Evolutionary conservation across 2,329 filamentous ascomycete species (phyloP), one percentile per base, ranked within the genome.

Genomic region (Aspergillus texensis): DNA sequence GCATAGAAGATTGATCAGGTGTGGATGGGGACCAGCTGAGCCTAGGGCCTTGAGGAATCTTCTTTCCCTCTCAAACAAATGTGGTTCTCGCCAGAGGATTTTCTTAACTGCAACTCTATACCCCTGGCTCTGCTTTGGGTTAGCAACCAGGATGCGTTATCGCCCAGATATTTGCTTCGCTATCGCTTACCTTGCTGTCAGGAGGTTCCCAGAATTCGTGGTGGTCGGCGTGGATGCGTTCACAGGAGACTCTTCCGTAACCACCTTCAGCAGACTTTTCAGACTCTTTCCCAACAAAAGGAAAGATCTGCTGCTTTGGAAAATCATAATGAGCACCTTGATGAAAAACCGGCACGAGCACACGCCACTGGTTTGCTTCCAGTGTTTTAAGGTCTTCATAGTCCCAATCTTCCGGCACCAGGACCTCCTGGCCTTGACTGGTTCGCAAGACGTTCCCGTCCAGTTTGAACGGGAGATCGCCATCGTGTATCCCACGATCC

Each of bases 1-100:
- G 16, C 70, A 74, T 5, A 75, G 54, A 2, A 77, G 69, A 21
- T 70, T 67, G 26, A 76, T 70, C 1, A 77, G 54, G 61, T 76
- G 68, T 1, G 60, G 58, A 57, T 65, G 60, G 21, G 39, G 6
- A 2, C 36, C 34, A 14, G 26, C 24, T 6, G 26, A 30, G 8
- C 30, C 30, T 24, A 62, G 21, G 1, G 30, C 19, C 8, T 39
- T 24, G 3, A 57, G 59, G 28, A 53, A 57, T 16, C 24, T 6
- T 14, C 46, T 45, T 28, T 64, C 62, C 16, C 21, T 14, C 16
- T 28, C 34, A n/a, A 64, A 64, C 11, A 39, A 36, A 9, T 24
- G 34, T 12, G n/a, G 24, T 9, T 58, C n/a, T 19, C 14, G 4
- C 6, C 19, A 43, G 32, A 43, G 32, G 6, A 64, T 48, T 19